phyloP scores from a whole-genome alignment of 345 rosid genomes.

The Garcia nutans region DNA sequence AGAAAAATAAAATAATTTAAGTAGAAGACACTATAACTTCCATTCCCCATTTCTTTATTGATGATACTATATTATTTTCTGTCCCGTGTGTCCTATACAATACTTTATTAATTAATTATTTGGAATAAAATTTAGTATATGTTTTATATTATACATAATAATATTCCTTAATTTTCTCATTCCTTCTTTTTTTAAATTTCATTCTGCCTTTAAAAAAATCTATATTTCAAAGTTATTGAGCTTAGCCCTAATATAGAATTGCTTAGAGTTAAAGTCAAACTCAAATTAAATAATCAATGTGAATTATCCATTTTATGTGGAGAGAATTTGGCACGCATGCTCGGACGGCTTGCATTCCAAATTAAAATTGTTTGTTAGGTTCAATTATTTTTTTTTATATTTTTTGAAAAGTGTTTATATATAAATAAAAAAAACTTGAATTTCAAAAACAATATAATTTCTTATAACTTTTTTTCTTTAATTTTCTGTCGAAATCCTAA shows the following conservation, averaged over 20 bases:
- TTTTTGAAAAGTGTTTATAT: no score
- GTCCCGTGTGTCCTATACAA: no score
- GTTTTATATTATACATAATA: background rate
- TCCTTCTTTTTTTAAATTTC: background rate
- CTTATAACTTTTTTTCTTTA: no score
- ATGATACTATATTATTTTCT: background rate
- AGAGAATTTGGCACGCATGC: no score
- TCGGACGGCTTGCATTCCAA: background rate
- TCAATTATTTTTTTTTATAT: background rate
- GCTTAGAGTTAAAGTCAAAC: background rate
- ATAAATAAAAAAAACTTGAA: no score
- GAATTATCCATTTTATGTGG: conserved; percentile 1
- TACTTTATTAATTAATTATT: no score
- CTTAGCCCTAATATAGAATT: background rate
- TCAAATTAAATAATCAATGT: background rate
- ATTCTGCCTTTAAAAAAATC: background rate
- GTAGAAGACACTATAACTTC: background rate
- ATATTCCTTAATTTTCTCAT: background rate
- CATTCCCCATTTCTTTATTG: background rate
- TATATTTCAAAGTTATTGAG: background rate
- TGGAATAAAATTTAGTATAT: background rate
- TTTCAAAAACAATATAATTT: no score
- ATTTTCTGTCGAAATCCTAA: no score
- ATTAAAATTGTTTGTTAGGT: no score
- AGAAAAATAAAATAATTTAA: background rate